Evolutionary conservation across 2,329 filamentous ascomycete species (phyloP).

Genomic region (Exophiala spinifera): DNA sequence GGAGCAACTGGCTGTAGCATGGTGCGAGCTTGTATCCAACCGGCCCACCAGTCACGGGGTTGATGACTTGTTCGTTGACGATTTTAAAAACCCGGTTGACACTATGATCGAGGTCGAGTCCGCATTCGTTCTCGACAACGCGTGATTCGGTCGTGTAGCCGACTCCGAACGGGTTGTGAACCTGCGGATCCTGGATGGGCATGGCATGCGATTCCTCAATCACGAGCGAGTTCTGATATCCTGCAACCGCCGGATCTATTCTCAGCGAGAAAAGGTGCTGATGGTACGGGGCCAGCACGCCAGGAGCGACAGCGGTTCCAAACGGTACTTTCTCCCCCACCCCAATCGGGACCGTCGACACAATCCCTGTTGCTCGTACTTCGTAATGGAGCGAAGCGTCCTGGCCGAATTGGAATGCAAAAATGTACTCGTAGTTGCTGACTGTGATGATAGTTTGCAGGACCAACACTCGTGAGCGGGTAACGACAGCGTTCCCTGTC

Average conservation of each 20-base stretch:
- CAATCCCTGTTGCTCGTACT: conserved; percentile 47
- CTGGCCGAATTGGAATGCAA: conserved; percentile 43
- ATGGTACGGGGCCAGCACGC: conserved; percentile 44
- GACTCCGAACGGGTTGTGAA: conserved; percentile 52
- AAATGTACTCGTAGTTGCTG: conserved; percentile 46
- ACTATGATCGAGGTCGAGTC: conserved; percentile 47
- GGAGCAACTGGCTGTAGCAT: conserved; percentile 55
- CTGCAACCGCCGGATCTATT: conserved; percentile 45
- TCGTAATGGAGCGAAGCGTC: conserved; percentile 43
- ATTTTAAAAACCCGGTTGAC: conserved; percentile 56
- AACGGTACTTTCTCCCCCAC: conserved; percentile 35
- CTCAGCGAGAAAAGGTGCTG: conserved; percentile 46
- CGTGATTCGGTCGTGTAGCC: conserved; percentile 50
- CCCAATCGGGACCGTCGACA: conserved; percentile 41
- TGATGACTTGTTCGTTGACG: conserved; percentile 51
- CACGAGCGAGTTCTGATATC: conserved; percentile 36
- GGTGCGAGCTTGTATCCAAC: conserved; percentile 57
- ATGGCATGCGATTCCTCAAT: conserved; percentile 60
- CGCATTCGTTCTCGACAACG: conserved; percentile 46
- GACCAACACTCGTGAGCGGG: conserved; percentile 35
- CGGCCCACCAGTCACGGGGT: conserved; percentile 52
- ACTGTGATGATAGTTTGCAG: conserved; percentile 43
- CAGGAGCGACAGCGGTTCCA: conserved; percentile 41
- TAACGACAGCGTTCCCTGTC: conserved; percentile 36
- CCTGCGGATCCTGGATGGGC: conserved; percentile 48